A percentile compares a stretch with the other conserved stretches of the same genome.
Evolutionary conservation across 441 rosid species (phyloP).

Genomic region (Manihot esculenta): DNA sequence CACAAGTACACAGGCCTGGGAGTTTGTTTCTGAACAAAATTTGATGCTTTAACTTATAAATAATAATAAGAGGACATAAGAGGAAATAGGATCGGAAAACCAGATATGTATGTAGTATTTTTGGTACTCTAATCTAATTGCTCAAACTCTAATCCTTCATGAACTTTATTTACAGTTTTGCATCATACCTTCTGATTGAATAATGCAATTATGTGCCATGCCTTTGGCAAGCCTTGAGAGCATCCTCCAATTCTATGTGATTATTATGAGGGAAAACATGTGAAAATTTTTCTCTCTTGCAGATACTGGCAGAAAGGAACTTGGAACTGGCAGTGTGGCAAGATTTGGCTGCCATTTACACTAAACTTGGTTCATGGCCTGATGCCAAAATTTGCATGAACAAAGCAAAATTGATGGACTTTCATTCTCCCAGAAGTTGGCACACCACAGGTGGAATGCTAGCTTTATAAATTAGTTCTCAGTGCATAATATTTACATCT

Average conservation of each 20-base stretch:
- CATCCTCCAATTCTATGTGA: neutral
- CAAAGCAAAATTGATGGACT: conserved; percentile 62
- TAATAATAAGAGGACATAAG: no score
- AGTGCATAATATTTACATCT: neutral
- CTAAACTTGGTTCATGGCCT: conserved; percentile 58
- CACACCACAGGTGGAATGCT: conserved; percentile 57
- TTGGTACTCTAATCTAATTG: neutral
- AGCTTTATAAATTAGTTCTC: neutral
- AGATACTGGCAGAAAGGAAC: conserved; percentile 46
- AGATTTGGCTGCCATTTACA: conserved; percentile 67
- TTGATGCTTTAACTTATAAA: no score
- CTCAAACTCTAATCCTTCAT: neutral
- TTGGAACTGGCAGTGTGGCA: conserved; percentile 78
- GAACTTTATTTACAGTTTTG: neutral
- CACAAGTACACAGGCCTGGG: no score
- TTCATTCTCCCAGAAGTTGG: conserved; percentile 77
- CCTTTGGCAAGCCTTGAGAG: neutral
- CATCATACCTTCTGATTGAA: no score
- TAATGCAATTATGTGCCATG: no score
- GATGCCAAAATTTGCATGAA: conserved; percentile 73
- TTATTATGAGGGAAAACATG: neutral
- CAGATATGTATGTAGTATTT: neutral
- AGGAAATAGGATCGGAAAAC: neutral
- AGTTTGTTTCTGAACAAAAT: no score
- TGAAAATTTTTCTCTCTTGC: conserved; percentile 24